These are phyloP conservation scores for Moesziomyces antarcticus DNA, from an alignment of 1,284 basidiomycete genomes.

Conservation along the genomic window DNA sequence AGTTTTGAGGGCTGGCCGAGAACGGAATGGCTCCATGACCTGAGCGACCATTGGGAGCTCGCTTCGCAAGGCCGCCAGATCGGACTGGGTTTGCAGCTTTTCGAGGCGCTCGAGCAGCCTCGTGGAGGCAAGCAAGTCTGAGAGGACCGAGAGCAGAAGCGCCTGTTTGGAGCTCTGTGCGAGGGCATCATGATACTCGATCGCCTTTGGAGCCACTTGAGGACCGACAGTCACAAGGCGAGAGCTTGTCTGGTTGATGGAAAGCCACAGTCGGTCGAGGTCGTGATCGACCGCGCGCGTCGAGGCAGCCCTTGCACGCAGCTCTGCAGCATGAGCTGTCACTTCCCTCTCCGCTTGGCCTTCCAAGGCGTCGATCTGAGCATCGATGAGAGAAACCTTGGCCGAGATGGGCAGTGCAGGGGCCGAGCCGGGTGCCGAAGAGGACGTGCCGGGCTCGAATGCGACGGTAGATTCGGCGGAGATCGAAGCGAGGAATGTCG, in stretches of 20 bases:
- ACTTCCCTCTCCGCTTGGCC: conserved; percentile 24
- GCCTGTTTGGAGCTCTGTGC: conserved; percentile 34
- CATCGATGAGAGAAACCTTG: conserved; percentile 47
- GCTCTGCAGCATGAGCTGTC: conserved; percentile 23
- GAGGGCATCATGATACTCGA: conserved; percentile 30
- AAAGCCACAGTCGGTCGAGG: conserved; percentile 39
- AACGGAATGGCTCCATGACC: conserved; percentile 14
- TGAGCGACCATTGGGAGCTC: conserved; percentile 11
- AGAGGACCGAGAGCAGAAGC: conserved; percentile 34
- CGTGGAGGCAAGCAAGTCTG: conserved; percentile 29
- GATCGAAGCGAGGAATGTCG: conserved; percentile 44
- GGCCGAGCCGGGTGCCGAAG: conserved; percentile 9
- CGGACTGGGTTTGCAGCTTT: conserved; percentile 18
- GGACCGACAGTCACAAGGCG: conserved; percentile 30
- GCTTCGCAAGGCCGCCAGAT: conserved; percentile 5
- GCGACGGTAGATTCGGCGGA: conserved; percentile 36
- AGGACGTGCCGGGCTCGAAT: conserved; percentile 12
- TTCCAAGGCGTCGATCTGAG: conserved; percentile 45
- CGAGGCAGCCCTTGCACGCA: conserved; percentile 28
- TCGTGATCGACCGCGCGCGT: conserved; percentile 24
- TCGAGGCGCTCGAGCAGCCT: conserved; percentile 29
- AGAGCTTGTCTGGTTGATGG: conserved; percentile 36
- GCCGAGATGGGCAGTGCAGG: conserved; percentile 46
- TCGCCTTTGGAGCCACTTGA: conserved; percentile 20
- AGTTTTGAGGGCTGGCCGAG: conserved; percentile 6